Conservation (phyloP, 345 rosid genomes). For the Cochlearia excelsa region DNA sequence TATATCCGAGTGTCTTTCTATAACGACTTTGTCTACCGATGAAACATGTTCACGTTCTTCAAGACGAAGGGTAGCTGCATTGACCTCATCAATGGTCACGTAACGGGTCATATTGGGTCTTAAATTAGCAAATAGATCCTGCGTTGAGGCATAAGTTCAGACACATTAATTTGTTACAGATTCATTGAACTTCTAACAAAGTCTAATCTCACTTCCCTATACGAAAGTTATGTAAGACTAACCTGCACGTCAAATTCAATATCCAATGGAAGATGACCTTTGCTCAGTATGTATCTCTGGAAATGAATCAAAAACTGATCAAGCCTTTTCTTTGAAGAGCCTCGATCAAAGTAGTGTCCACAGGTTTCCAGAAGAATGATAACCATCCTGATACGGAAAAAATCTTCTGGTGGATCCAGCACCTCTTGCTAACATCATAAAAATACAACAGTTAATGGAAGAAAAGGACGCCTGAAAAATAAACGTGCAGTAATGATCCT, state of each 20-base stretch:
- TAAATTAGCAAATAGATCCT: constrained; percentile 92
- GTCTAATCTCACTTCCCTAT: background rate
- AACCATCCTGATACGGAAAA: constrained; percentile 94
- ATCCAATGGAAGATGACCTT: constrained; percentile 78
- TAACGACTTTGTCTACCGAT: constrained; percentile 53
- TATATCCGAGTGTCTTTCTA: constrained; percentile 58
- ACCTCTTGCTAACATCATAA: constrained; percentile 64
- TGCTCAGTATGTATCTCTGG: constrained; percentile 91
- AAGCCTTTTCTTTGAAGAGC: constrained; percentile 94
- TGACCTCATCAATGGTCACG: constrained; percentile 73
- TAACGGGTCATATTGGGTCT: constrained; percentile 85
- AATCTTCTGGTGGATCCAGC: constrained; percentile 95
- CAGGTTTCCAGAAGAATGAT: constrained; percentile 91
- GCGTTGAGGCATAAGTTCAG: constrained; percentile 27
- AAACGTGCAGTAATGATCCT: too few relatives aligned
- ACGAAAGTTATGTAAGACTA: constrained; percentile 28
- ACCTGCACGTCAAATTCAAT: constrained; percentile 98
- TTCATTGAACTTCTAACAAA: constrained; percentile 1
- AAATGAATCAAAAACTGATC: constrained; percentile 88
- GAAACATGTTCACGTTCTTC: constrained; percentile 73
- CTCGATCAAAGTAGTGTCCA: constrained; percentile 96
- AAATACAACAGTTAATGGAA: constrained; percentile 8
- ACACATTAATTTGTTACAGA: constrained; percentile 19
- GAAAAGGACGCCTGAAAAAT: background rate
- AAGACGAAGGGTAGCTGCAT: constrained; percentile 68